Evolutionary conservation across 2,329 filamentous ascomycete genomes (phyloP).

Genomic region (Apiospora hydei): DNA sequence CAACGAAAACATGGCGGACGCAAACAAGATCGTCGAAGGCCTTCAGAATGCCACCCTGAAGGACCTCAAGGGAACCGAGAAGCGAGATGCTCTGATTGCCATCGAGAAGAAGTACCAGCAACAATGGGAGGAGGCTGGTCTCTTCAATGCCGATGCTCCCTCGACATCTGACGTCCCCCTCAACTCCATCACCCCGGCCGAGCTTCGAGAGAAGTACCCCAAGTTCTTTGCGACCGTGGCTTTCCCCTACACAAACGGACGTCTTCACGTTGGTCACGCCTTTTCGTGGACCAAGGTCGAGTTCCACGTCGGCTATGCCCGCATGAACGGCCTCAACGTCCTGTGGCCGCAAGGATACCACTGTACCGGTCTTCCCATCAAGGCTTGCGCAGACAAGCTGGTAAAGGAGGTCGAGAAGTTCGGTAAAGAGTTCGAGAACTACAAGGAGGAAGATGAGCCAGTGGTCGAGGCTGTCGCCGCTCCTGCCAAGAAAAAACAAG

Average conservation of each 20-base stretch:
- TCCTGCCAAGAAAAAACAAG: constrained; percentile 71
- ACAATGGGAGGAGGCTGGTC: constrained; percentile 76
- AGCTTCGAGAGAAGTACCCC: constrained; percentile 81
- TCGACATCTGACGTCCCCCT: constrained; percentile 79
- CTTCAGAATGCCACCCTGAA: constrained; percentile 33
- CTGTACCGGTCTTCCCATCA: constrained; percentile 97
- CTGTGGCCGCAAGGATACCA: constrained; percentile 95
- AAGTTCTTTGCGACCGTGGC: constrained; percentile 82
- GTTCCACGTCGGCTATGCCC: constrained; percentile 84
- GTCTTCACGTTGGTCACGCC: constrained; percentile 87
- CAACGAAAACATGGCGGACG: constrained; percentile 31
- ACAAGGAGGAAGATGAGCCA: constrained; percentile 65
- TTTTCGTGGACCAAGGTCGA: constrained; percentile 95
- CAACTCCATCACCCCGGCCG: constrained; percentile 73
- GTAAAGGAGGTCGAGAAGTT: constrained; percentile 89
- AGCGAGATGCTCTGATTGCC: constrained; percentile 81
- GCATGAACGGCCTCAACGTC: constrained; percentile 88
- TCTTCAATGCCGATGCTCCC: constrained; percentile 90
- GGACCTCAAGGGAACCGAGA: constrained; percentile 68
- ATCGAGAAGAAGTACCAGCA: constrained; percentile 93
- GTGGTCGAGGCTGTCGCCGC: constrained; percentile 55
- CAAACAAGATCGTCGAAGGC: constrained; percentile 30
- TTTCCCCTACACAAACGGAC: constrained; percentile 72
- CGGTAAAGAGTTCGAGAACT: constrained; percentile 83
- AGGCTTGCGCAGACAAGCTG: constrained; percentile 95